Conservation (phyloP, 1,284 basidiomycete genomes). For the Veloporphyrellus conicus region DNA sequence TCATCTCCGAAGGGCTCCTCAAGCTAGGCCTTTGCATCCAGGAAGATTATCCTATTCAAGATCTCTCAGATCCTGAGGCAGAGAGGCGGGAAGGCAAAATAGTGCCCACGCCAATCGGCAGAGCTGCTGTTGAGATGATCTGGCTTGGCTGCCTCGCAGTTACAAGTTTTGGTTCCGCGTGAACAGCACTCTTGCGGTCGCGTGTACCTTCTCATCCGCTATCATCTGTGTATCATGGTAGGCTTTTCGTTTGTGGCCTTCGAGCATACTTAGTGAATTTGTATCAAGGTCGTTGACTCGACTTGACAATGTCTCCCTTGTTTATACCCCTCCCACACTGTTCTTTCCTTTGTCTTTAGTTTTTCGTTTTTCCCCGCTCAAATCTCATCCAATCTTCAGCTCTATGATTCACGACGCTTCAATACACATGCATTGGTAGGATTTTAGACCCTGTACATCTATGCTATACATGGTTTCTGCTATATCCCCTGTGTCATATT, state of each 20-base stretch:
- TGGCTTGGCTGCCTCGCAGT: slow-evolving; percentile 76
- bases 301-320: slow-evolving; percentile 1
- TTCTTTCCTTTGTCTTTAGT: not conserved
- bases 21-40: slow-evolving; percentile 57
- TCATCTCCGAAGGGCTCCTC: slow-evolving; percentile 63
- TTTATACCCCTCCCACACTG: slow-evolving; percentile 3
- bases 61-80: slow-evolving; percentile 34
- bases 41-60: slow-evolving; percentile 20
- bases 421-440: slow-evolving; percentile 22
- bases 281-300: slow-evolving; percentile 1
- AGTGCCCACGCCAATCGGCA: slow-evolving; percentile 63
- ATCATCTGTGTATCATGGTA: slow-evolving; percentile 15
- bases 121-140: slow-evolving; percentile 74
- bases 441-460: slow-evolving; percentile 24
- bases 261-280: slow-evolving; percentile 2
- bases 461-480: slow-evolving; percentile 10
- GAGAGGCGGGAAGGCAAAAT: slow-evolving; percentile 37
- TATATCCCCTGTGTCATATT: slow-evolving; percentile 17
- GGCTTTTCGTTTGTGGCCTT: slow-evolving; percentile 3
- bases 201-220: not conserved
- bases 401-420: slow-evolving; percentile 11
- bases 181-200: slow-evolving; percentile 2
- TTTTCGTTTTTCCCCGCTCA: not conserved
- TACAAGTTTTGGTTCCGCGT: slow-evolving; percentile 53
- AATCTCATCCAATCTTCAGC: slow-evolving; percentile 7